phyloP scores from a whole-genome alignment of 306 rosid genomes.

The Castanea crenata region DNA sequence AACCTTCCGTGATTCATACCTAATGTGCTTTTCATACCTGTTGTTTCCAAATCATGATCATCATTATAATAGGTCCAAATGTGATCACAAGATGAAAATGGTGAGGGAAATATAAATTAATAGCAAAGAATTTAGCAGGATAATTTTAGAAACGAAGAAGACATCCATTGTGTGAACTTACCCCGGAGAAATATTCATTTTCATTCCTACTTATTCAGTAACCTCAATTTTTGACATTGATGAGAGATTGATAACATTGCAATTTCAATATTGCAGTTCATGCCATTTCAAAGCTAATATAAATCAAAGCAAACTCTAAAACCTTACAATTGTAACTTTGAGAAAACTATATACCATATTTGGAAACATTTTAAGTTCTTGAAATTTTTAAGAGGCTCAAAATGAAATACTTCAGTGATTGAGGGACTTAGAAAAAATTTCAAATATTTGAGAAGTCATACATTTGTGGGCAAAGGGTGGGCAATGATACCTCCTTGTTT shows the following conservation, averaged over 20 bases:
- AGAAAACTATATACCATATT: not conserved
- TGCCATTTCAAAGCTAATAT: not conserved
- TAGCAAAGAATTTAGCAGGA: not conserved
- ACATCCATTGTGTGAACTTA: no score
- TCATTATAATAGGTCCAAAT: slow-evolving; percentile 2
- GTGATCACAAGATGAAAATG: not conserved
- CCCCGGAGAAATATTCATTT: not conserved
- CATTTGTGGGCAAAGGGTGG: slow-evolving; percentile 7
- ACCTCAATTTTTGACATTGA: not conserved
- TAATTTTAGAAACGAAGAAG: no score
- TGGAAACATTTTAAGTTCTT: no score
- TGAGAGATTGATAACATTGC: not conserved
- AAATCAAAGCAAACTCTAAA: not conserved
- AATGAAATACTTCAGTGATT: no score
- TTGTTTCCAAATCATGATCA: slow-evolving; percentile 23
- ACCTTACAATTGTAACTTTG: not conserved
- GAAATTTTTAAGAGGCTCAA: not conserved
- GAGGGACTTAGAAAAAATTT: not conserved
- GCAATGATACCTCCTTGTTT: slow-evolving; percentile 68
- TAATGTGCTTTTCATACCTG: slow-evolving; percentile 84
- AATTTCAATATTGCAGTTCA: not conserved
- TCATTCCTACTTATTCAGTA: not conserved
- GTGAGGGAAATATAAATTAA: not conserved
- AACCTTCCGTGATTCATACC: slow-evolving; percentile 83
- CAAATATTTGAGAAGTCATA: not conserved